Conservation (phyloP, 164 flowering plant species). For the Magnolia kwangsiensis region DNA sequence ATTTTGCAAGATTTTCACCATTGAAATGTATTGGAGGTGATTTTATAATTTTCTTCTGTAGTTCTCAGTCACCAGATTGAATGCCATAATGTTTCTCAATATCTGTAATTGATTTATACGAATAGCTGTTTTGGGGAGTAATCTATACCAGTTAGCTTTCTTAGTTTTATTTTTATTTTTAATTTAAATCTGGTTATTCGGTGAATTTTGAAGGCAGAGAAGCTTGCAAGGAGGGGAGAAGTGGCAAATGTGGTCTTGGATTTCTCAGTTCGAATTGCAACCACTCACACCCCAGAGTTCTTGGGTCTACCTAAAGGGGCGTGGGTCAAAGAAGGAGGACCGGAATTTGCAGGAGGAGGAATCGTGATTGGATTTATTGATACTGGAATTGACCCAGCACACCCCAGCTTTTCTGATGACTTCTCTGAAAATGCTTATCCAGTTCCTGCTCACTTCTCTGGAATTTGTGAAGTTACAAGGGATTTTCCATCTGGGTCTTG, state of each 20-base stretch:
- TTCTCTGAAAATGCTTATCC: slow-evolving; percentile 42
- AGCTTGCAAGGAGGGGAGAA: slow-evolving; percentile 71
- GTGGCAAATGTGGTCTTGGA: slow-evolving; percentile 90
- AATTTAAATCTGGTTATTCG: background rate
- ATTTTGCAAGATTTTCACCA: too few relatives aligned
- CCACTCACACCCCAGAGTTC: slow-evolving; percentile 92
- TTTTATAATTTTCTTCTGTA: too few relatives aligned
- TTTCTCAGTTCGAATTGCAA: slow-evolving; percentile 86
- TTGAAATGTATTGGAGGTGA: too few relatives aligned
- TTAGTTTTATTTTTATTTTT: background rate
- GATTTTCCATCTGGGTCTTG: slow-evolving; percentile 99
- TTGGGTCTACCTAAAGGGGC: slow-evolving; percentile 92
- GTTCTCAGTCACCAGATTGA: background rate
- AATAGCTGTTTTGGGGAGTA: background rate
- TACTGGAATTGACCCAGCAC: slow-evolving; percentile 97
- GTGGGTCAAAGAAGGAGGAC: slow-evolving; percentile 88
- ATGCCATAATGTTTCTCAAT: background rate
- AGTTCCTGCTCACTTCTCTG: slow-evolving; percentile 73
- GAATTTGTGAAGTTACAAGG: slow-evolving; percentile 87
- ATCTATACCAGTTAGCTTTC: background rate
- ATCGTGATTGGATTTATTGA: slow-evolving; percentile 89
- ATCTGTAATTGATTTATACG: background rate
- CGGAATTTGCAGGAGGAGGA: slow-evolving; percentile 83
- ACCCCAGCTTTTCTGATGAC: slow-evolving; percentile 81
- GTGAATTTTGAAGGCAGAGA: slow-evolving; percentile 58